phyloP scores from a whole-genome alignment of 768 basidiomycete species.

The Clathrus columnatus region DNA sequence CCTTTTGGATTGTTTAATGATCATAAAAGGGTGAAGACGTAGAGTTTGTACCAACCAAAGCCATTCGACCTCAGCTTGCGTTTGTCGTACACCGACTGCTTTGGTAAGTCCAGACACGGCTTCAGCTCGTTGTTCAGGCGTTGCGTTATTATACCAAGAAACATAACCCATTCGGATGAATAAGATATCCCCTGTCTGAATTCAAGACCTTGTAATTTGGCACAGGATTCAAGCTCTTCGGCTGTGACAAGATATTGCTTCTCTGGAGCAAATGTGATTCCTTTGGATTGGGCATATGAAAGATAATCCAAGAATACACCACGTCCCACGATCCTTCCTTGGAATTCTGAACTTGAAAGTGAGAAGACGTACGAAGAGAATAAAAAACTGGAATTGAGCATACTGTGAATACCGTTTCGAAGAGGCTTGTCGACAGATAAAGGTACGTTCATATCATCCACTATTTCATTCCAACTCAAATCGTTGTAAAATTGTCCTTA shows the following conservation, averaged over 20 bases:
- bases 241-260: neutral
- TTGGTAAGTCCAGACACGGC: neutral
- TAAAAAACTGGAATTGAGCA: neutral
- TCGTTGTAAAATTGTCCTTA: conserved; percentile 5
- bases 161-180: conserved; percentile 11
- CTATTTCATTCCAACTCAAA: neutral
- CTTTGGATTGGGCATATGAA: conserved; percentile 2
- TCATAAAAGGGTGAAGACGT: neutral
- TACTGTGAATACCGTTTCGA: conserved; percentile 3
- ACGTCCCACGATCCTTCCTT: conserved; percentile 9
- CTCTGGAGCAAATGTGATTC: neutral
- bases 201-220: conserved; percentile 10
- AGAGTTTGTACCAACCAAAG: neutral
- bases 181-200: conserved; percentile 14
- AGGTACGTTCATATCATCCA: neutral
- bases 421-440: conserved; percentile 2
- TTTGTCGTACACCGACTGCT: neutral
- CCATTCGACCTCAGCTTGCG: conserved; percentile 7
- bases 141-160: neutral
- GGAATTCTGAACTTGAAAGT: neutral
- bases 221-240: conserved; percentile 6
- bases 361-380: no score
- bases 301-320: conserved; percentile 13
- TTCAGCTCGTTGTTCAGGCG: neutral
- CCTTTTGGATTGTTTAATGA: neutral